Evolutionary conservation across 73 alveolate species (phyloP).

Genomic region (Paramecium pentaurelia): DNA sequence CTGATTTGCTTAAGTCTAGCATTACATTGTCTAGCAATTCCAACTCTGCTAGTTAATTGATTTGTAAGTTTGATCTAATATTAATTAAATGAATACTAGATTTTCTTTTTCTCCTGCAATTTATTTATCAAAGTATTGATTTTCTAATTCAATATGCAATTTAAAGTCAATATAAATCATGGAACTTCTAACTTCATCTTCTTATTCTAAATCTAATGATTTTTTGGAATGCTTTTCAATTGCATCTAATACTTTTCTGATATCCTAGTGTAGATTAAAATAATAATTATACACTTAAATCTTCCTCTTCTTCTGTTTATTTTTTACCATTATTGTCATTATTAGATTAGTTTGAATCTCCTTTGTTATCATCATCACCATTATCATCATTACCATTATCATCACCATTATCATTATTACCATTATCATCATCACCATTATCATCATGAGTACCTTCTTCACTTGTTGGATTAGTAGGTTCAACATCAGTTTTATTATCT

Average conservation of each 20-base stretch:
- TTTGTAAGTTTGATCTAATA: slow-evolving; percentile 13
- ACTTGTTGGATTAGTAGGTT: neutral
- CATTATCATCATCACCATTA: neutral
- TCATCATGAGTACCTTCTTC: neutral
- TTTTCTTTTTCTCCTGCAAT: slow-evolving; percentile 26
- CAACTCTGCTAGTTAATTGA: slow-evolving; percentile 25
- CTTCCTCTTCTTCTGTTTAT: neutral
- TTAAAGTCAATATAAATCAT: slow-evolving; percentile 24
- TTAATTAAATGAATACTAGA: neutral
- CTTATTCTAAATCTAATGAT: slow-evolving; percentile 15
- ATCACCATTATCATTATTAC: neutral
- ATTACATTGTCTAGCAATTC: slow-evolving; percentile 37
- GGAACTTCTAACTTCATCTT: slow-evolving; percentile 40
- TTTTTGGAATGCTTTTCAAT: neutral
- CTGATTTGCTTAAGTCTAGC: slow-evolving; percentile 34
- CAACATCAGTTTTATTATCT: neutral
- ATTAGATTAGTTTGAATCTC: neutral
- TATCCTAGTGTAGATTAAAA: neutral
- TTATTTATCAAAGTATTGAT: neutral
- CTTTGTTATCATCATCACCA: neutral
- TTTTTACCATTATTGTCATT: neutral
- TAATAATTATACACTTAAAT: neutral
- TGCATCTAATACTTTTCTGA: slow-evolving; percentile 34
- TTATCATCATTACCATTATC: neutral
- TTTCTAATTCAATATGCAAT: slow-evolving; percentile 33